Percentiles rank a stretch among this genome's conserved stretches.
phyloP scores from a whole-genome alignment of 2,329 filamentous ascomycete genomes.

The Neonectria magnoliae region DNA sequence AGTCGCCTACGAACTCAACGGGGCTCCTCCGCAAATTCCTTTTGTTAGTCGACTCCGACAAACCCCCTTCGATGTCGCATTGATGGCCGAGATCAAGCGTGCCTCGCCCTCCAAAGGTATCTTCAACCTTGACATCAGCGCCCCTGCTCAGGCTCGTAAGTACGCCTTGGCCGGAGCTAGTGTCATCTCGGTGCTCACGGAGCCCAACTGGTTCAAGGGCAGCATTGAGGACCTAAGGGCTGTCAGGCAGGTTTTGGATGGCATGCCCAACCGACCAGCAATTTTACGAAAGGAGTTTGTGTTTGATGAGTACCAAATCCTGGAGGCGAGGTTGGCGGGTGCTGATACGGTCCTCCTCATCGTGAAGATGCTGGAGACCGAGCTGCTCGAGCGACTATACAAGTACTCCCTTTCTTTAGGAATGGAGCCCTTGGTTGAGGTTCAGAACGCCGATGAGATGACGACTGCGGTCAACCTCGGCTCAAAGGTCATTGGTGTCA shows the following conservation, averaged over 20 bases:
- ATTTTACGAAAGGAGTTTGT: slow-evolving; percentile 96
- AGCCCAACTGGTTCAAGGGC: slow-evolving; percentile 99
- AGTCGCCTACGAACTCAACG: slow-evolving; percentile 83
- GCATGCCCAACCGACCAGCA: slow-evolving; percentile 91
- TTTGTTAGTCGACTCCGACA: slow-evolving; percentile 82
- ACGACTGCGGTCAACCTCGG: slow-evolving; percentile 85
- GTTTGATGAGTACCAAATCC: slow-evolving; percentile 97
- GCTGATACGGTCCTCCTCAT: slow-evolving; percentile 96
- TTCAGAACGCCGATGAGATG: slow-evolving; percentile 96
- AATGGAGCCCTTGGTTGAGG: slow-evolving; percentile 98
- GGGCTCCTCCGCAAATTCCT: slow-evolving; percentile 84
- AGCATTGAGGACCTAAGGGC: slow-evolving; percentile 92
- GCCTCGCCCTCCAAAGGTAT: slow-evolving; percentile 96
- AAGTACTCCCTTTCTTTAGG: slow-evolving; percentile 88
- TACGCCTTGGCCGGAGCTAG: slow-evolving; percentile 96
- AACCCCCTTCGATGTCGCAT: slow-evolving; percentile 86
- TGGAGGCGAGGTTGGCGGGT: slow-evolving; percentile 91
- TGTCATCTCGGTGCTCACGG: slow-evolving; percentile 97
- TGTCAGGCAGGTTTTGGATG: slow-evolving; percentile 87
- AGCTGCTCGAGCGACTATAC: slow-evolving; percentile 80
- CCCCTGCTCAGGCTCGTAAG: slow-evolving; percentile 87
- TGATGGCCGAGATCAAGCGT: slow-evolving; percentile 98
- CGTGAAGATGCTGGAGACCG: slow-evolving; percentile 93
- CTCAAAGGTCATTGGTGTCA: slow-evolving; percentile 92
- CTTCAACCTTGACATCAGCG: slow-evolving; percentile 87